Percentiles rank a stretch among this genome's conserved stretches.
Conservation (phyloP, 495 filamentous ascomycete genomes). For the Cercophora samala region DNA sequence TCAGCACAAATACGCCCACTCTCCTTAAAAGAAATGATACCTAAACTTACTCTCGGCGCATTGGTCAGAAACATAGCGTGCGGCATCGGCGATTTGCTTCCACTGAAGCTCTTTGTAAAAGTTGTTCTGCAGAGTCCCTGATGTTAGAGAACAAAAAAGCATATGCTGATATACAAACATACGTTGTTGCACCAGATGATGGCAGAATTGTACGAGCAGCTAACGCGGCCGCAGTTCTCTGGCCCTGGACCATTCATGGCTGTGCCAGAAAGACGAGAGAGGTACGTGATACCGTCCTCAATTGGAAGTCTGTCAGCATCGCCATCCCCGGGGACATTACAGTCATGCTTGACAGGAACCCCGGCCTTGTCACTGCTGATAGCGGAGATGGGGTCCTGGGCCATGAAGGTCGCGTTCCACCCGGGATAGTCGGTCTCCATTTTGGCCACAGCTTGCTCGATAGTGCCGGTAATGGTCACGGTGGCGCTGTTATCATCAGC, state of each 20-base stretch:
- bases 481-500: neutral
- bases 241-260: neutral
- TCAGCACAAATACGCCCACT: neutral
- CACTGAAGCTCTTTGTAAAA: neutral
- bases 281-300: neutral
- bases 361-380: neutral
- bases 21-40: neutral
- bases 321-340: neutral
- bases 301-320: neutral
- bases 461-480: neutral
- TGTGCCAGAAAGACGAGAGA: neutral
- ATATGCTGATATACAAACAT: neutral
- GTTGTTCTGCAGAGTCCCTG: neutral
- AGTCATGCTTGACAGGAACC: neutral
- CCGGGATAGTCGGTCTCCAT: neutral
- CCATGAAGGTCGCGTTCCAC: neutral
- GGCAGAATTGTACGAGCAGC: neutral
- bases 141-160: neutral
- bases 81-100: neutral
- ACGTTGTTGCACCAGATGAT: neutral
- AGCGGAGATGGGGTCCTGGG: neutral
- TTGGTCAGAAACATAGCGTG: neutral
- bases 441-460: neutral
- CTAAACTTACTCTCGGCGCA: neutral
- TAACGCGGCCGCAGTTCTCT: neutral